A percentile compares a stretch with the other conserved stretches of the same genome.
Evolutionary conservation across 2,329 filamentous ascomycete species (phyloP).

Genomic region (Pseudocercospora ulei): DNA sequence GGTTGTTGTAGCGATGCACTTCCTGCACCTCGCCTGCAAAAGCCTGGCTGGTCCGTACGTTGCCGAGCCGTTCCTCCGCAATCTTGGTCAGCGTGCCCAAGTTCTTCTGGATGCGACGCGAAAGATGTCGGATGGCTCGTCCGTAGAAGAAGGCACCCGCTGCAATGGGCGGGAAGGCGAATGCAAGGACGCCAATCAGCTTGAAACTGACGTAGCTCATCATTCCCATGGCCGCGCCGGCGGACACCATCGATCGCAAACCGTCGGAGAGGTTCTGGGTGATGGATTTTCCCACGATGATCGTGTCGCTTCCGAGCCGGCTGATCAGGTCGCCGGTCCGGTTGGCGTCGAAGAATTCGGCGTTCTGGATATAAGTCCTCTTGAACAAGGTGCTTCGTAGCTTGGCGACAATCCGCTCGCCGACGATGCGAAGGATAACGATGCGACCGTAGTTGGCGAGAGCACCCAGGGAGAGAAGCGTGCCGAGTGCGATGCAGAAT

Average conservation of each 20-base stretch:
- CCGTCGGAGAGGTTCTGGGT: constrained; percentile 96
- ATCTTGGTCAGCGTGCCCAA: constrained; percentile 90
- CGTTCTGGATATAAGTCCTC: constrained; percentile 90
- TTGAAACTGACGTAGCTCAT: constrained; percentile 96
- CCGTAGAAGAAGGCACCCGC: constrained; percentile 88
- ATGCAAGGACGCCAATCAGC: constrained; percentile 71
- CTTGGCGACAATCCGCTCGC: constrained; percentile 84
- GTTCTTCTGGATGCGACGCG: constrained; percentile 86
- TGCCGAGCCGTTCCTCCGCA: constrained; percentile 92
- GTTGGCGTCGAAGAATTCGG: constrained; percentile 98
- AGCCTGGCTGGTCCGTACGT: constrained; percentile 91
- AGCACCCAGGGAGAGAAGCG: constrained; percentile 70
- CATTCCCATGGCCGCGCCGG: constrained; percentile 74
- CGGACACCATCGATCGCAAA: constrained; percentile 80
- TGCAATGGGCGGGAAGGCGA: constrained; percentile 86
- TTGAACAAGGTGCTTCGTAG: constrained; percentile 83
- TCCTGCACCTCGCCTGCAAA: constrained; percentile 91
- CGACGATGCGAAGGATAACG: constrained; percentile 83
- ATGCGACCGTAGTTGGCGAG: constrained; percentile 89
- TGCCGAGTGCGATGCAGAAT: constrained; percentile 72
- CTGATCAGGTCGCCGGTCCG: constrained; percentile 93
- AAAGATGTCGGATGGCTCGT: constrained; percentile 75
- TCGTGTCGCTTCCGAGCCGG: constrained; percentile 86
- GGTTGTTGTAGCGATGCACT: constrained; percentile 79
- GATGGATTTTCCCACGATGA: constrained; percentile 96